Conservation (phyloP, 768 basidiomycete genomes). For the Tephrocybe sp. region DNA sequence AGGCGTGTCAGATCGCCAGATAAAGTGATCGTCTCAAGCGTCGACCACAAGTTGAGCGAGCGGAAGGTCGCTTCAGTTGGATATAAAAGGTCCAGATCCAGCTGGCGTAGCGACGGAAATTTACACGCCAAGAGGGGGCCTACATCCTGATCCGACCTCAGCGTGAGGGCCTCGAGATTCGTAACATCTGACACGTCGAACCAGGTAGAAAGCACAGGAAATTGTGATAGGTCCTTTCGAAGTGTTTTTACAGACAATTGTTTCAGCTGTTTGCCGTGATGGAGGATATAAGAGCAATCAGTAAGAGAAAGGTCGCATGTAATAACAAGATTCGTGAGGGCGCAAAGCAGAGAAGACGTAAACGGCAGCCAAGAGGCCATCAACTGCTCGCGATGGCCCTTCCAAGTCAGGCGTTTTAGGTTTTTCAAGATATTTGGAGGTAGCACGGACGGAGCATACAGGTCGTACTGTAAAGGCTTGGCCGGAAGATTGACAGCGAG, state of each 20-base stretch:
- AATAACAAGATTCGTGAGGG: slow-evolving; percentile 4
- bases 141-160: not conserved
- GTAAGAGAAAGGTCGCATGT: not conserved
- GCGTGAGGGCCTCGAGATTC: not conserved
- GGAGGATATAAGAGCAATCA: not conserved
- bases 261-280: not conserved
- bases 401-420: slow-evolving; percentile 7
- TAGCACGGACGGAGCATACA: not conserved
- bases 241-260: not conserved
- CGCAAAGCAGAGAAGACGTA: slow-evolving; percentile 1
- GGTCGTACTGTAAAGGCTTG: not conserved
- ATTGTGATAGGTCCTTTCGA: not conserved
- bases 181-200: not conserved
- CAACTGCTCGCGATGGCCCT: slow-evolving; percentile 6
- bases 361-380: slow-evolving; percentile 11
- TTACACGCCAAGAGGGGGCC: not conserved
- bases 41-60: not conserved
- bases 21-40: too few species aligned
- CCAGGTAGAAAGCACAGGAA: not conserved
- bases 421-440: not conserved
- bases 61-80: not conserved
- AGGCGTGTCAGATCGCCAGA: too few species aligned
- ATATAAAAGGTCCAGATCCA: slow-evolving; percentile 1
- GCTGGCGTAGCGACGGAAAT: slow-evolving; percentile 1
- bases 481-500: not conserved